phyloP scores from a whole-genome alignment of 2,329 filamentous ascomycete genomes.

The Didymella sp. region DNA sequence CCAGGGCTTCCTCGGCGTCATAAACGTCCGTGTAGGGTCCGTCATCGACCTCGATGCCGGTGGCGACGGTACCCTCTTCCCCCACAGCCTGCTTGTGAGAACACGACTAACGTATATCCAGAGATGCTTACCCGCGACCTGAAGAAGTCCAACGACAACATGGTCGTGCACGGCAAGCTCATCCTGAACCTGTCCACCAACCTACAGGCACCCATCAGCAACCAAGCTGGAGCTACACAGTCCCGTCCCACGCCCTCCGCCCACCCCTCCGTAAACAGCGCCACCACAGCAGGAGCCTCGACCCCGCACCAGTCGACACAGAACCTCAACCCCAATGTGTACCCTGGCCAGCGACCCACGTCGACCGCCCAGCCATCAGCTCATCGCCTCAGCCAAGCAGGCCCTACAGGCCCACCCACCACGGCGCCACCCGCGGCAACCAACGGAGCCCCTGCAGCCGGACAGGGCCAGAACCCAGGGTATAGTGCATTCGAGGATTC shows the following conservation, averaged over 20 bases:
- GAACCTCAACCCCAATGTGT: conserved; percentile 49
- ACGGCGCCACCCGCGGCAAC: conserved; percentile 48
- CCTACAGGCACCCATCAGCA: conserved; percentile 71
- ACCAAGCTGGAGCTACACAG: conserved; percentile 49
- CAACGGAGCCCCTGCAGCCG: conserved; percentile 44
- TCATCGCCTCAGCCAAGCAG: conserved; percentile 40
- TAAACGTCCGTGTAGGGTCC: conserved; percentile 95
- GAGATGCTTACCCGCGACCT: conserved; percentile 98
- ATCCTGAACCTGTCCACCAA: conserved; percentile 97
- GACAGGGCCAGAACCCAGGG: conserved; percentile 50
- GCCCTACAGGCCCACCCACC: conserved; percentile 50
- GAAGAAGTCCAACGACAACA: conserved; percentile 97
- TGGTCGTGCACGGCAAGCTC: conserved; percentile 96
- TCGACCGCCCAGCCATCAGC: conserved; percentile 33
- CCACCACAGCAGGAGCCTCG: conserved; percentile 43
- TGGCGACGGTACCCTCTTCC: conserved; percentile 76
- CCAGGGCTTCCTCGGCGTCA: conserved; percentile 95
- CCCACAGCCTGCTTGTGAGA: neutral
- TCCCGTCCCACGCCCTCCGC: conserved; percentile 50
- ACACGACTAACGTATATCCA: conserved; percentile 37
- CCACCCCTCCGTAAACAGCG: conserved; percentile 50
- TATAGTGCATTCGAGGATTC: conserved; percentile 95
- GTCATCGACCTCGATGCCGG: conserved; percentile 89
- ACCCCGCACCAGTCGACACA: conserved; percentile 51
- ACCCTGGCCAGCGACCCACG: conserved; percentile 44